Base-by-base conservation (phyloP, 2,329 filamentous ascomycete species). In the Fusarium staphyleae region DNA sequence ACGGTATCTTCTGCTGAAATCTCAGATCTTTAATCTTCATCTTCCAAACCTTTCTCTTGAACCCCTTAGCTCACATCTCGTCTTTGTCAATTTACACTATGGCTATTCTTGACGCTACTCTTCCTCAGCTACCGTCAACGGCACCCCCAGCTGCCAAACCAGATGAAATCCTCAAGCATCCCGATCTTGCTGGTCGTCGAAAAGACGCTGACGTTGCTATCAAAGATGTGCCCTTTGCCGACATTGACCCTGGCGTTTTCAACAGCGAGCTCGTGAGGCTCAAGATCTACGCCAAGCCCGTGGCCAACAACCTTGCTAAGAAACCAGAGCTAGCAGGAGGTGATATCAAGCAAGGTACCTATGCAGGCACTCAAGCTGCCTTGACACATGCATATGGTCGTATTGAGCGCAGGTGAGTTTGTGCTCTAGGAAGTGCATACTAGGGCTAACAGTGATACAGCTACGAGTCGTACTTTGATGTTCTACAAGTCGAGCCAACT, bases 241-340 rank as follows among this genome's bases (percentile, higher is more conserved):
- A 71, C 2, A 70, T 72, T 24, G 71, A 74, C 30, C 70, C 71
- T 0, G 72, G 71, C 3, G 66, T 74, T 15, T 69, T 73, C 40
- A 67, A 71, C 50, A 66, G 63, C 26, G 69, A 72, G 55, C 53
- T 73, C 12, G 36, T 73, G 6, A 67, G 63, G 29, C 34, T 69
- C 44, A 66, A 66, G 43, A 60, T 73, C 39, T 71, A 67, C 18
- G 44, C 63, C 4, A 63, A 56, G 18, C 37, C 69, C 4, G 65
- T 71, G 29, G 55, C 62, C 14, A 48, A 63, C 11, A 45, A 68
- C 36, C 61, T 63, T 2, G 52, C 52, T 5, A 60, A 59, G 4
- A 49, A 53, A 2, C 58, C 66, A n/a, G 48, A 56, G 12, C 56
- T 60, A 13, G 69, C 60, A 2, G 62, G 66, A 19, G 71, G 69